These are phyloP conservation scores for Fusarium liriodendri DNA, from an alignment of 2,329 filamentous ascomycete genomes.

Conservation along the genomic window DNA sequence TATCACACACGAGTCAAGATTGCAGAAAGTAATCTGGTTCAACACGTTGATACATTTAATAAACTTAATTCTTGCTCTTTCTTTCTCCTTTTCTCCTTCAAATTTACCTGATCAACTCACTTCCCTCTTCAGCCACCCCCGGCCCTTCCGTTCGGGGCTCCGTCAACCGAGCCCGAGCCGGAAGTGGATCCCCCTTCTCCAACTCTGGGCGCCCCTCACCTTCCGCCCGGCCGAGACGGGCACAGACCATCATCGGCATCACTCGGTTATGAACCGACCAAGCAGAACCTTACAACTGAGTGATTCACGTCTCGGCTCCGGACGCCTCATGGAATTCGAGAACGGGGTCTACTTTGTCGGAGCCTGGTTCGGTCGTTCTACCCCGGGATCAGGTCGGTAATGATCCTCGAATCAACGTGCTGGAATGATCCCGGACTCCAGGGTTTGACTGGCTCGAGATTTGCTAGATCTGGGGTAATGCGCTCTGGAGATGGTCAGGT, in stretches of 20 bases:
- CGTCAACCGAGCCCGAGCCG: constrained; percentile 26
- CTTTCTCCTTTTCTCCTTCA: not conserved
- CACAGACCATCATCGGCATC: constrained; percentile 45
- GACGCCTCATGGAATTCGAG: constrained; percentile 1
- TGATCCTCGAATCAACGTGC: constrained; percentile 30
- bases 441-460: not conserved
- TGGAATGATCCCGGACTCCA: not conserved
- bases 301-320: not conserved
- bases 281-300: not conserved
- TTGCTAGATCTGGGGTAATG: constrained; percentile 22
- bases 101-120: not conserved
- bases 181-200: constrained; percentile 29
- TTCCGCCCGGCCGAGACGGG: constrained; percentile 43
- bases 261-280: constrained; percentile 37
- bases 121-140: constrained; percentile 24
- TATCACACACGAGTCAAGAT: not conserved
- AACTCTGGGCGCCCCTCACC: constrained; percentile 14
- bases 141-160: constrained; percentile 23
- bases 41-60: not conserved
- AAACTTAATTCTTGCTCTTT: not conserved
- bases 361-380: not conserved
- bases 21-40: not conserved
- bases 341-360: not conserved
- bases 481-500: not conserved
- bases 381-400: constrained; percentile 40